Conservation (phyloP, 768 basidiomycete species). For the Mycena olivaceomarginata region DNA sequence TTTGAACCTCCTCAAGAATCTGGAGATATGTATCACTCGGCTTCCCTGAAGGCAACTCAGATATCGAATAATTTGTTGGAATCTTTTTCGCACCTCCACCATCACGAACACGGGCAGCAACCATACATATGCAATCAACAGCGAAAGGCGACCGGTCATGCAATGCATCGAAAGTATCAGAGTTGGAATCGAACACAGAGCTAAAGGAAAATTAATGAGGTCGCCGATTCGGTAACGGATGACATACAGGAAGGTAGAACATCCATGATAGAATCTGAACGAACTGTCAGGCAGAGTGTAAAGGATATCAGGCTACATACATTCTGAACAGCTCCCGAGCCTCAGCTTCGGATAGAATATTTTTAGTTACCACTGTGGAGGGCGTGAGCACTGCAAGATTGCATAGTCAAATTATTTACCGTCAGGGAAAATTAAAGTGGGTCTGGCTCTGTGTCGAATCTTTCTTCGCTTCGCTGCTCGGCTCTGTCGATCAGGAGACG, state of each 20-base stretch:
- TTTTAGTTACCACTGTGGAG: constrained; percentile 86
- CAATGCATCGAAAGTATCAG: constrained; percentile 92
- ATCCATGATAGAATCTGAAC: constrained; percentile 92
- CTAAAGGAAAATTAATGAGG: constrained; percentile 49
- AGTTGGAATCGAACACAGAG: constrained; percentile 88
- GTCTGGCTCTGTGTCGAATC: constrained; percentile 76
- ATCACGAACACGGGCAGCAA: constrained; percentile 92
- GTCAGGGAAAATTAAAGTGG: constrained; percentile 83
- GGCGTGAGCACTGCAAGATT: constrained; percentile 27
- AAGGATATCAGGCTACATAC: constrained; percentile 63
- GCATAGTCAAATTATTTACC: constrained; percentile 63
- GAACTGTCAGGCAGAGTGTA: constrained; percentile 36
- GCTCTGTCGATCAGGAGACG: constrained; percentile 81
- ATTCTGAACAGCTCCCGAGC: constrained; percentile 92
- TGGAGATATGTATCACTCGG: constrained; percentile 84
- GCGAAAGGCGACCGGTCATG: constrained; percentile 95
- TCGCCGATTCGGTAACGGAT: constrained; percentile 46
- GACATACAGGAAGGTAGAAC: constrained; percentile 84
- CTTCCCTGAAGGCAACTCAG: constrained; percentile 67
- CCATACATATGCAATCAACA: constrained; percentile 95
- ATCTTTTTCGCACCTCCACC: constrained; percentile 81
- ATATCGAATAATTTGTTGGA: constrained; percentile 13
- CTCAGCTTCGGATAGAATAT: constrained; percentile 86
- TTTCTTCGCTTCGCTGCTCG: constrained; percentile 85
- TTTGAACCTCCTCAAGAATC: constrained; percentile 90